Conservation (phyloP, 208 protist genomes). For the Wallacemonas sp. region DNA sequence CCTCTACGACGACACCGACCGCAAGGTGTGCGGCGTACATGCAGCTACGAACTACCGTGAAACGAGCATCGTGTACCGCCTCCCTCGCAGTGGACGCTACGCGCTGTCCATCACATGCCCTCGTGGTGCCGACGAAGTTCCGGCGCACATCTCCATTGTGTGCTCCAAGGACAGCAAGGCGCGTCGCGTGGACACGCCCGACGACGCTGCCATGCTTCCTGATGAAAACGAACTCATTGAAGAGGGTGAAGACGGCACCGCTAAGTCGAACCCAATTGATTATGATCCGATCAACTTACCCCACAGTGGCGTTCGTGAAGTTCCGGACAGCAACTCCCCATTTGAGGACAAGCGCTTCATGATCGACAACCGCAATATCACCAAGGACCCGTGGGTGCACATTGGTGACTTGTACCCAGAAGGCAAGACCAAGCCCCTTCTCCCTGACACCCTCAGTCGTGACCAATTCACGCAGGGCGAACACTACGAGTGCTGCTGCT, state of each 20-base stretch:
- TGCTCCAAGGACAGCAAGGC: constrained; percentile 13
- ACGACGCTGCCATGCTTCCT: constrained; percentile 31
- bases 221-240: constrained; percentile 48
- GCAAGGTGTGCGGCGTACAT: constrained; percentile 39
- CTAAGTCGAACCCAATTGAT: constrained; percentile 39
- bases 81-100: constrained; percentile 43
- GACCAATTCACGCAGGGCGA: constrained; percentile 64
- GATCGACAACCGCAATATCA: constrained; percentile 27
- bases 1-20: constrained; percentile 49
- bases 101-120: constrained; percentile 57
- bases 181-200: constrained; percentile 40
- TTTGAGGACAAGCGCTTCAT: constrained; percentile 41
- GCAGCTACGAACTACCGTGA: constrained; percentile 66
- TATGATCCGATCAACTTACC: constrained; percentile 42
- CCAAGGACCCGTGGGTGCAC: constrained; percentile 34
- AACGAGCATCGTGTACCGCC: constrained; percentile 43
- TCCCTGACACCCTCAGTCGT: constrained; percentile 47
- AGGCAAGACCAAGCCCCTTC: constrained; percentile 56
- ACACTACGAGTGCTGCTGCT: constrained; percentile 49
- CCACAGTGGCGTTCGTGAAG: constrained; percentile 20
- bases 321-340: constrained; percentile 26
- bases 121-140: constrained; percentile 34
- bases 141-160: constrained; percentile 37
- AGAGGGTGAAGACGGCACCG: constrained; percentile 25
- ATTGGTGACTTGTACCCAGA: constrained; percentile 66